Evolutionary conservation across 2,329 filamentous ascomycete genomes (phyloP).

Genomic region (Ophiostoma angusticollis): DNA sequence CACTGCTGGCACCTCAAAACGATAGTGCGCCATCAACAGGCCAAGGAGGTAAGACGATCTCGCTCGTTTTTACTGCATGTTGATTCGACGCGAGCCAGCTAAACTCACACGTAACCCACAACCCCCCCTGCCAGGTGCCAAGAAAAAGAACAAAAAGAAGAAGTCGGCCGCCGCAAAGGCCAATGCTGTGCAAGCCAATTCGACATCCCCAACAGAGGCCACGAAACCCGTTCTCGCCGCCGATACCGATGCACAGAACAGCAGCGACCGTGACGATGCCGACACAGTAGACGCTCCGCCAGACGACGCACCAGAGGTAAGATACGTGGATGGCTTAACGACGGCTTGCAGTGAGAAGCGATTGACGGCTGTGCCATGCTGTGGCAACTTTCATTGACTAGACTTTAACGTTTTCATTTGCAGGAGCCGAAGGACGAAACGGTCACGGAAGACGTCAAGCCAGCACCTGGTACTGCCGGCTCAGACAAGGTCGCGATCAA

Average conservation of each 20-base stretch:
- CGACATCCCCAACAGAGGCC: conserved; percentile 13
- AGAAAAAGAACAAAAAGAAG: conserved; percentile 49
- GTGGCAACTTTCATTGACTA: not conserved
- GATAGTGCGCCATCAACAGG: conserved; percentile 4
- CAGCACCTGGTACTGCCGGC: conserved; percentile 3
- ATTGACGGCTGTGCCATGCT: no score
- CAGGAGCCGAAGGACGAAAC: conserved; percentile 11
- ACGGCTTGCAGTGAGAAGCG: no score
- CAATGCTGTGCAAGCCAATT: conserved; percentile 8
- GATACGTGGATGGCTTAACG: not conserved
- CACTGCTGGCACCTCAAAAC: conserved; percentile 8
- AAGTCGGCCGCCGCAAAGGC: conserved; percentile 36
- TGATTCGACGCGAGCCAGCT: no score
- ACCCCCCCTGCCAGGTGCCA: conserved; percentile 26
- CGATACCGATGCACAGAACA: conserved; percentile 12
- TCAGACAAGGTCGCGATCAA: conserved; percentile 2
- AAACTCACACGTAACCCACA: conserved; percentile 14
- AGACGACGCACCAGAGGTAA: conserved; percentile 5
- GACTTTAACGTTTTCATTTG: not conserved
- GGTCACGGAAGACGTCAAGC: conserved; percentile 15
- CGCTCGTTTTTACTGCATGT: no score
- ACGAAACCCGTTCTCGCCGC: conserved; percentile 5
- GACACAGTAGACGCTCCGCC: conserved; percentile 1
- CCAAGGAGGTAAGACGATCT: conserved; percentile 12
- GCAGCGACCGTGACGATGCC: conserved; percentile 16